phyloP scores from a whole-genome alignment of 1,139 yeast species.

The Suhomyces ambrosiae region DNA sequence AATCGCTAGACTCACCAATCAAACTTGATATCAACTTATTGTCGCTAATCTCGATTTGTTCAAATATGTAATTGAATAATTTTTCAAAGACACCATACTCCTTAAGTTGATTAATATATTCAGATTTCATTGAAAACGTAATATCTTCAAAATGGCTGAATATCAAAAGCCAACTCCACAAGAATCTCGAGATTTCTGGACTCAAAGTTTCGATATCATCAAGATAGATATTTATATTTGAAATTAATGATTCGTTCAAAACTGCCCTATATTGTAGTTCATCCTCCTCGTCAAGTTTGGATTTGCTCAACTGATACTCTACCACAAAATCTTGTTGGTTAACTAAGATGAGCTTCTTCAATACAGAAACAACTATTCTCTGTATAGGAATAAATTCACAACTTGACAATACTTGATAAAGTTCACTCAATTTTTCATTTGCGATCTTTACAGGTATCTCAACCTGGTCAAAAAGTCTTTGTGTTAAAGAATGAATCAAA shows the following conservation, averaged over 20 bases:
- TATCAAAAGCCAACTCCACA: conserved; percentile 73
- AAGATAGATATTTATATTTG: conserved; percentile 24
- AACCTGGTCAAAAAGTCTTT: conserved; percentile 29
- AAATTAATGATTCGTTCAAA: conserved; percentile 39
- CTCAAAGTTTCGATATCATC: conserved; percentile 38
- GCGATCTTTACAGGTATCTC: conserved; percentile 18
- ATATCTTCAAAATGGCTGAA: conserved; percentile 66
- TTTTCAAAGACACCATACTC: conserved; percentile 47
- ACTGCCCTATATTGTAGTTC: conserved; percentile 24
- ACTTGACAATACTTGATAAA: conserved; percentile 26
- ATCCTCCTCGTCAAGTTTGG: conserved; percentile 19
- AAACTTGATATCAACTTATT: conserved; percentile 32
- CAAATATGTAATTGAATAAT: conserved; percentile 53
- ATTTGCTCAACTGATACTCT: conserved; percentile 56
- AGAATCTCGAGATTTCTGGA: conserved; percentile 42
- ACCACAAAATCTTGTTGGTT: conserved; percentile 61
- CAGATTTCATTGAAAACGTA: conserved; percentile 62
- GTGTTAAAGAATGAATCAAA: conserved; percentile 37
- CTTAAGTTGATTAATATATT: conserved; percentile 60
- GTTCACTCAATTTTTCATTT: conserved; percentile 18
- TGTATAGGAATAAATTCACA: conserved; percentile 31
- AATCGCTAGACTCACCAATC: conserved; percentile 21
- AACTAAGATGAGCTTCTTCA: conserved; percentile 35
- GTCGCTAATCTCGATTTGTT: conserved; percentile 48
- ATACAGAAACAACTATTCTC: conserved; percentile 39